A percentile compares a stretch with the other conserved stretches of the same genome.
Evolutionary conservation across 169 alveolate genomes (phyloP).

Genomic region (Theileria equi): DNA sequence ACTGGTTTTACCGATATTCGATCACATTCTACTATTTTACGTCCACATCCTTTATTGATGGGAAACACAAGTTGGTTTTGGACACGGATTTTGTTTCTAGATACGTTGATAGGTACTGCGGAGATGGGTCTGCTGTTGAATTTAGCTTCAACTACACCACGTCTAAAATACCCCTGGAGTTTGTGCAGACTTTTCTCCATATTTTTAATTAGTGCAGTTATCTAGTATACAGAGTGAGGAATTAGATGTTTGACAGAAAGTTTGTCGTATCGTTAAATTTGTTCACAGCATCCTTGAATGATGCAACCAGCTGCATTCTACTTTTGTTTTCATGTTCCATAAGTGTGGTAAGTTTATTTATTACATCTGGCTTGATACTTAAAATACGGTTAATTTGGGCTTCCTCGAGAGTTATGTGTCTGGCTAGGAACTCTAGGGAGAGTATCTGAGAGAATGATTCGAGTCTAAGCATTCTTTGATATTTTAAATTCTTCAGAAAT

Average conservation of each 20-base stretch:
- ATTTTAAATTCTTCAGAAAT: neutral
- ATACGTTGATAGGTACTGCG: constrained; percentile 16
- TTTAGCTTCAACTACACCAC: constrained; percentile 53
- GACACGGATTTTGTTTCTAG: neutral
- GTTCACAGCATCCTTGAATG: constrained; percentile 3
- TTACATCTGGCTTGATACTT: neutral
- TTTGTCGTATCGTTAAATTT: constrained; percentile 15
- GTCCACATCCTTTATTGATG: neutral
- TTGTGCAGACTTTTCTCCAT: constrained; percentile 10
- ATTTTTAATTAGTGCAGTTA: neutral
- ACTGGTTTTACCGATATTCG: constrained; percentile 40
- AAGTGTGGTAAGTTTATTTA: neutral
- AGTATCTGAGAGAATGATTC: neutral
- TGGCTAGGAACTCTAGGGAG: constrained; percentile 33
- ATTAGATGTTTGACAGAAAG: neutral
- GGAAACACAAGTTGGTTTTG: neutral
- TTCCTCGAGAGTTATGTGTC: constrained; percentile 28
- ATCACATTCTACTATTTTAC: constrained; percentile 29
- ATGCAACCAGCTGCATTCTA: neutral
- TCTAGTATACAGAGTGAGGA: too few relatives aligned
- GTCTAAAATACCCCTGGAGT: constrained; percentile 22
- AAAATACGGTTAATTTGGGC: neutral
- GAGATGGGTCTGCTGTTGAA: neutral
- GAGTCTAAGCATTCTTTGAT: constrained; percentile 13
- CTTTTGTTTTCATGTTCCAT: neutral